Evolutionary conservation across 768 basidiomycete species (phyloP), one percentile per base, ranked within the genome.

Genomic region (Agrocybe praecox): DNA sequence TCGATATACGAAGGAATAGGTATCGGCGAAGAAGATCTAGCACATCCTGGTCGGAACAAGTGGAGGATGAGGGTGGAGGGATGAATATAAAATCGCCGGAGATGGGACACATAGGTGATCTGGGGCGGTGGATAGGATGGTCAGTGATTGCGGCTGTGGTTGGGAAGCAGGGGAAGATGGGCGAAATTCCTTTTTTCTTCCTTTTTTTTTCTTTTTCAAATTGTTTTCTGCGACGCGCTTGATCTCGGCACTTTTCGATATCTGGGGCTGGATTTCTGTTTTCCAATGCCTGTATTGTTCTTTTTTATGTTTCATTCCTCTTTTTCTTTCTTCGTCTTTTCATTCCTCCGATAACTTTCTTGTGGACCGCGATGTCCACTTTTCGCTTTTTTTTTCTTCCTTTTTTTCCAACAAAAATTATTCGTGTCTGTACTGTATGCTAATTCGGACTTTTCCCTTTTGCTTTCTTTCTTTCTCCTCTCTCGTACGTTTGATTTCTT

Each of bases 251-350:
- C 48, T 51, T n/a, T n/a, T 26, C 45, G 36, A 43, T 51, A 19
- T 21, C 44, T 19, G 24, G 12, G 49, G 19, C 7, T 34, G 15
- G 18, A 46, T 15, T 42, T 51, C 24, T 53, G 29, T 22, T 36
- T 29, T 50, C 17, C 40, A 51, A 47, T 49, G n/a, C 36, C 48
- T 34, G 32, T 24, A 53, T n/a, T n/a, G n/a, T 44, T 33, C 44
- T 32, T 42, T 33, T 53, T 50, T 43, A 19, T 54, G 42, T 56
- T 53, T 53, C 43, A n/a, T 21, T 26, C 49, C 42, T 50, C 45
- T 59, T 22, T 47, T 40, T 53, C 17, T 29, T 21, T 22, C n/a
- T n/a, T n/a, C n/a, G n/a, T 22, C 42, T 40, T 53, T 22, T 29
- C 34, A 17, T 29, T 22, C 11, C 6, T 46, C 33, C 36, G 15